Evolutionary conservation across 192 early-diverging fungal genomes (phyloP).

Genomic region (Gamsiella multidivaricata): DNA sequence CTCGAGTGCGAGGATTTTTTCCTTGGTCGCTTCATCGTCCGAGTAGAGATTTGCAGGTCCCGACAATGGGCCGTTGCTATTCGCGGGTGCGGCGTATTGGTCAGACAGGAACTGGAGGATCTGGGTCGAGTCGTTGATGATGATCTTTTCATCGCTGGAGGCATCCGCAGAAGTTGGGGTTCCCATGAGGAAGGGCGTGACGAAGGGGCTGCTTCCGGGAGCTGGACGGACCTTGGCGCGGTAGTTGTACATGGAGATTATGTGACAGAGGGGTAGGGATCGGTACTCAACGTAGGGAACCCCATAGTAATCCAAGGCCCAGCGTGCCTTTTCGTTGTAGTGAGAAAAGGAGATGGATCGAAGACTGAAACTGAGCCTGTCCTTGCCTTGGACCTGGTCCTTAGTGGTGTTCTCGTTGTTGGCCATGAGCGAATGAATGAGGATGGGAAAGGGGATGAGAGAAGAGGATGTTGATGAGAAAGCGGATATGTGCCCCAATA

Average conservation of each 20-base stretch:
- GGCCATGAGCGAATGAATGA: no score
- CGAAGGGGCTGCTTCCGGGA: not conserved
- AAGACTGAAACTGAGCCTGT: slow-evolving; percentile 9
- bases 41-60: slow-evolving; percentile 28
- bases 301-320: slow-evolving; percentile 49
- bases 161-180: not conserved
- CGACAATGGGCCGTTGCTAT: not conserved
- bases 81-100: slow-evolving; percentile 20
- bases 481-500: no score
- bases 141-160: not conserved
- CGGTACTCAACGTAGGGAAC: slow-evolving; percentile 51
- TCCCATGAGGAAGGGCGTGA: slow-evolving; percentile 17
- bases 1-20: slow-evolving; percentile 39
- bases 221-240: slow-evolving; percentile 4
- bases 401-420: no score
- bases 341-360: slow-evolving; percentile 49
- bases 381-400: slow-evolving; percentile 3
- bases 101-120: slow-evolving; percentile 41
- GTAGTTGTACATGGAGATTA: slow-evolving; percentile 41
- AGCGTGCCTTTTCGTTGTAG: slow-evolving; percentile 55
- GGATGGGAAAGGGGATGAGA: not conserved
- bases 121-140: slow-evolving; percentile 28
- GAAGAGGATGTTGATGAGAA: not conserved
- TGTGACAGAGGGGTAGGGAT: slow-evolving; percentile 33
- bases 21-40: slow-evolving; percentile 27